These are phyloP conservation scores for Leishmania gerbilli DNA, from an alignment of 208 protist species.

Conservation along the genomic window DNA sequence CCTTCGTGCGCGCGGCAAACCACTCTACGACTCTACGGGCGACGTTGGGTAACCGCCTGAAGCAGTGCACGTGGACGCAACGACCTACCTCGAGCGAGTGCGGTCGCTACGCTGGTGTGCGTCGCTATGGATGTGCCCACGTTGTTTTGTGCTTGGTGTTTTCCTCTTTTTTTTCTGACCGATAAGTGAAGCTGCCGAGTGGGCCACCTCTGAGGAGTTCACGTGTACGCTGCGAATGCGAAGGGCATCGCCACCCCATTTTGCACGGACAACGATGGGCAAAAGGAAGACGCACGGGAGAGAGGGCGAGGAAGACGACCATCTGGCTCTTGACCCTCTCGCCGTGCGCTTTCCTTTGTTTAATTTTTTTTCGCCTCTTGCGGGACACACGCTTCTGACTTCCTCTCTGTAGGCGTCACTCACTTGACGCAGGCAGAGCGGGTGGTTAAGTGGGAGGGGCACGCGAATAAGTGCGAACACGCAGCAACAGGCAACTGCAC, in stretches of 20 bases:
- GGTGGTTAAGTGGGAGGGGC: too few species aligned
- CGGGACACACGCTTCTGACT: not conserved
- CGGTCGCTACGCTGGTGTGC: not conserved
- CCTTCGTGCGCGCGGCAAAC: constrained; percentile 65
- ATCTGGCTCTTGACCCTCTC: not conserved
- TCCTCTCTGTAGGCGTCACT: not conserved
- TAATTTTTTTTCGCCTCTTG: not conserved
- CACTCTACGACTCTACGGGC: constrained; percentile 75
- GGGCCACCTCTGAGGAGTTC: not conserved
- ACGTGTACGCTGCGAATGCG: not conserved
- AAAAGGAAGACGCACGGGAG: not conserved
- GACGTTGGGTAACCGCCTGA: constrained; percentile 32
- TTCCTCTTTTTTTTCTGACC: not conserved
- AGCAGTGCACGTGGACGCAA: not conserved
- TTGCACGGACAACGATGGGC: not conserved
- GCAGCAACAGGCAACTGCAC: not conserved
- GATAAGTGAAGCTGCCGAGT: not conserved
- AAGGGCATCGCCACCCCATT: not conserved
- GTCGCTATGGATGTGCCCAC: not conserved
- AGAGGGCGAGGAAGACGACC: not conserved
- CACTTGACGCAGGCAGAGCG: not conserved
- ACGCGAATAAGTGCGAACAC: too few species aligned
- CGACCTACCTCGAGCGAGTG: not conserved
- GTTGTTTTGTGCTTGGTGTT: not conserved
- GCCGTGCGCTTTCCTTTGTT: not conserved